Percentiles rank a stretch among this genome's conserved stretches.
These are phyloP conservation scores for Schizonepeta tenuifolia DNA, from an alignment of 257 asterid genomes.

Conservation along the genomic window DNA sequence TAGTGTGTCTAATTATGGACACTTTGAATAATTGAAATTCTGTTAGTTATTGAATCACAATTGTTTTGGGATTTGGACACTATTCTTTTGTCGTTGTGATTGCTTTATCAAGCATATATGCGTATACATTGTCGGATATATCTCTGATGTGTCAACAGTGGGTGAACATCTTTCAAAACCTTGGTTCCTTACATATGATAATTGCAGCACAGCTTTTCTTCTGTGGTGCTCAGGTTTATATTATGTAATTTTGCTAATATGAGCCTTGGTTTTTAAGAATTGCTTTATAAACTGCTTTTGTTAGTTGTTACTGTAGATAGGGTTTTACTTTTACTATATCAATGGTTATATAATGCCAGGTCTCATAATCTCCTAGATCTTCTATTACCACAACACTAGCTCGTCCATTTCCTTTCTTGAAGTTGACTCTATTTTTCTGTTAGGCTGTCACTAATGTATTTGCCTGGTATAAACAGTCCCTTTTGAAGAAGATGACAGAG, in stretches of 20 bases:
- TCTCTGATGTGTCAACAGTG: not conserved
- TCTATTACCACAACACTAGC: not conserved
- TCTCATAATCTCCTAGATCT: not conserved
- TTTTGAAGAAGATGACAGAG: slow-evolving; percentile 97
- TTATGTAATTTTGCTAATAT: not conserved
- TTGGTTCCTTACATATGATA: not conserved
- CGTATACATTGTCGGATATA: not conserved
- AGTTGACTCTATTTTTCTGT: not conserved
- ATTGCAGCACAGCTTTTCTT: not conserved
- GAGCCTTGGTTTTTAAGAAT: not conserved
- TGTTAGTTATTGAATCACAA: not conserved
- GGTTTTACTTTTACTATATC: not conserved
- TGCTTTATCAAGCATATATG: slow-evolving; percentile 6
- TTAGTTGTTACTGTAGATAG: not conserved
- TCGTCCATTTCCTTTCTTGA: not conserved
- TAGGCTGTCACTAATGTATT: slow-evolving; percentile 29
- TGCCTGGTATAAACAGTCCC: slow-evolving; percentile 65
- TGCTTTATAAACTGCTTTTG: not conserved
- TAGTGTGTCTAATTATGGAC: not conserved
- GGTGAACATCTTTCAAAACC: not conserved
- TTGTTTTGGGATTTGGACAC: not conserved
- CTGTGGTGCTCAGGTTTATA: not conserved
- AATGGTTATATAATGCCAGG: not conserved
- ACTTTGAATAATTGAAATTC: not conserved
- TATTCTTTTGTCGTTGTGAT: slow-evolving; percentile 9